phyloP scores from a whole-genome alignment of 352 stramenopile species.

The Phytophthora palmivora region DNA sequence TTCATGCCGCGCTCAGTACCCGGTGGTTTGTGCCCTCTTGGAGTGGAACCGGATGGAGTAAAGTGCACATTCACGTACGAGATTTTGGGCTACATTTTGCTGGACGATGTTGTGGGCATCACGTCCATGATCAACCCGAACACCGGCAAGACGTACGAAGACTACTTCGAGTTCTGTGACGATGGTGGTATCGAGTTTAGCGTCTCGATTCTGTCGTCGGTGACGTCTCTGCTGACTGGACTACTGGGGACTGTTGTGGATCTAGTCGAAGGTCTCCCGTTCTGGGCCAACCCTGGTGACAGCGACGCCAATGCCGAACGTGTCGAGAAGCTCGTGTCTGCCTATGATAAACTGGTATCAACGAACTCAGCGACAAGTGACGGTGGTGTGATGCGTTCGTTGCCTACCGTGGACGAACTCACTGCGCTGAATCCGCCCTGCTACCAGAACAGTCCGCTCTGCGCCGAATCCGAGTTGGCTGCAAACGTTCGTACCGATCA shows the following conservation, averaged over 20 bases:
- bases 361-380: conserved; percentile 44
- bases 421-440: conserved; percentile 58
- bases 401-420: conserved; percentile 49
- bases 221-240: conserved; percentile 18
- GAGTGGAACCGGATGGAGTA: conserved; percentile 58
- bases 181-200: conserved; percentile 62
- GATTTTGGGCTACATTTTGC: conserved; percentile 63
- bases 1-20: conserved; percentile 44
- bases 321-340: conserved; percentile 49
- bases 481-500: conserved; percentile 61
- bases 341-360: conserved; percentile 53
- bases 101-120: conserved; percentile 80
- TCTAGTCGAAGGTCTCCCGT: conserved; percentile 53
- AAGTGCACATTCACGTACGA: conserved; percentile 72
- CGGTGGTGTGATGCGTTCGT: conserved; percentile 50
- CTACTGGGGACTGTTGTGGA: conserved; percentile 20
- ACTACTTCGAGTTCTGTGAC: conserved; percentile 75
- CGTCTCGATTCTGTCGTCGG: conserved; percentile 9
- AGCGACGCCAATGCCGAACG: conserved; percentile 54
- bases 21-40: conserved; percentile 52
- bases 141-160: conserved; percentile 48
- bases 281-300: conserved; percentile 66
- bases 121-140: conserved; percentile 63
- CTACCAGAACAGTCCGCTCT: conserved; percentile 63
- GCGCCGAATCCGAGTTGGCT: conserved; percentile 57